A percentile compares a stretch with the other conserved stretches of the same genome.
phyloP scores from a whole-genome alignment of 148 eudicot genomes.

The Chenopodium berlandieri region DNA sequence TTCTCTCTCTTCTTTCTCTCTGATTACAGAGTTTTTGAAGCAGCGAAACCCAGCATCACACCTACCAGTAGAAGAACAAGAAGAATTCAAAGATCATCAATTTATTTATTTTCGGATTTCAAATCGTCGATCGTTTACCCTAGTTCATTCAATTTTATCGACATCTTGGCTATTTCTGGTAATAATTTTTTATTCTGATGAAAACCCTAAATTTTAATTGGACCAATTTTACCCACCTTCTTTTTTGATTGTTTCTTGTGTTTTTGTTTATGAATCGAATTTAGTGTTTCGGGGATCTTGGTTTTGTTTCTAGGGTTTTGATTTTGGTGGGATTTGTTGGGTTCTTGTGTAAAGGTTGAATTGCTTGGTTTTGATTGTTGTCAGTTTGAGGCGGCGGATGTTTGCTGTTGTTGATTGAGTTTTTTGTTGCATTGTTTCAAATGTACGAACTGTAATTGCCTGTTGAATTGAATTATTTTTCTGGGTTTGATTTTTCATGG shows the following conservation, averaged over 20 bases:
- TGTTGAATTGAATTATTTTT: neutral
- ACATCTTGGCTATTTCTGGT: neutral
- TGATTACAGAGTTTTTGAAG: neutral
- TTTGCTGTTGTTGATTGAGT: neutral
- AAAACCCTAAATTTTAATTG: slow-evolving; percentile 1
- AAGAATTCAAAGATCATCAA: neutral
- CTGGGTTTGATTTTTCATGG: neutral
- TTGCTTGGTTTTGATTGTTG: too few relatives aligned
- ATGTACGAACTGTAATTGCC: neutral
- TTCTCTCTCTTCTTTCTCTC: slow-evolving; percentile 6
- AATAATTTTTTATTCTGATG: neutral
- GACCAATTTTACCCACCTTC: neutral
- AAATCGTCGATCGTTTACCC: neutral
- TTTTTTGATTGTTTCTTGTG: neutral
- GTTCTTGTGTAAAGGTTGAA: too few relatives aligned
- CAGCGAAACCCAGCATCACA: neutral
- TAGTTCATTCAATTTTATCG: neutral
- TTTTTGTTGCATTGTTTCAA: neutral
- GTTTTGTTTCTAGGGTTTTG: neutral
- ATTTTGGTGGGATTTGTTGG: neutral
- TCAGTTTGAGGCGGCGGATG: neutral
- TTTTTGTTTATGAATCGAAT: neutral
- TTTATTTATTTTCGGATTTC: neutral
- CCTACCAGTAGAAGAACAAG: neutral
- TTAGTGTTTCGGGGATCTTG: neutral